A percentile compares a stretch with the other conserved stretches of the same genome.
phyloP scores from a whole-genome alignment of 1,284 basidiomycete genomes.

The Moniliella sp. region DNA sequence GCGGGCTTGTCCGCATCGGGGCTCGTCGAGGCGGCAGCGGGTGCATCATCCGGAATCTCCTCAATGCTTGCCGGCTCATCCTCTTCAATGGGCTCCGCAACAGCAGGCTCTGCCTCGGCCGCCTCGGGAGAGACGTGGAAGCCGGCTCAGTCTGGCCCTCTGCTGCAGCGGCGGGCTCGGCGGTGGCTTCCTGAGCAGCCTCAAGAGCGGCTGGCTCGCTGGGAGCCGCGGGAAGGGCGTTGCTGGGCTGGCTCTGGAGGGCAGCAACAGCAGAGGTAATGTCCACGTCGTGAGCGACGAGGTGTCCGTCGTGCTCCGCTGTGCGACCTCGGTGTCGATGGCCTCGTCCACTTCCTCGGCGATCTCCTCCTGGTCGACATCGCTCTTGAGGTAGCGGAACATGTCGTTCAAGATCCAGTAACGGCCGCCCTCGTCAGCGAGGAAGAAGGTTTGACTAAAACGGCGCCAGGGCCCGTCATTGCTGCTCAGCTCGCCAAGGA shows the following conservation, averaged over 20 bases:
- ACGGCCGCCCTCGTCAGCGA: conserved; percentile 92
- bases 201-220: conserved; percentile 22
- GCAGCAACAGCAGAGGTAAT: conserved; percentile 2
- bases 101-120: conserved; percentile 3
- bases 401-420: conserved; percentile 99
- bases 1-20: neutral
- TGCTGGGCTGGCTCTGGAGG: conserved; percentile 4
- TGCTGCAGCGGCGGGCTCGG: conserved; percentile 5
- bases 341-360: conserved; percentile 3
- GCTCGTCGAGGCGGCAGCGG: conserved; percentile 7
- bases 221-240: conserved; percentile 9
- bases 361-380: conserved; percentile 48
- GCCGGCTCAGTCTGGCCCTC: conserved; percentile 2
- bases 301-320: conserved; percentile 11
- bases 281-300: conserved; percentile 6
- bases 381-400: conserved; percentile 86
- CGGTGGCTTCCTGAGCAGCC: neutral
- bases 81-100: conserved; percentile 11
- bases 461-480: conserved; percentile 70
- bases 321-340: conserved; percentile 5
- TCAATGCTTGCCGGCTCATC: conserved; percentile 11
- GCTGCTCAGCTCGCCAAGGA: conserved; percentile 89
- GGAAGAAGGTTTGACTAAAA: conserved; percentile 98
- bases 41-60: conserved; percentile 35
- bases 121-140: neutral